Evolutionary conservation across 129 eudicot species (phyloP).

Genomic region (Silybum marianum): DNA sequence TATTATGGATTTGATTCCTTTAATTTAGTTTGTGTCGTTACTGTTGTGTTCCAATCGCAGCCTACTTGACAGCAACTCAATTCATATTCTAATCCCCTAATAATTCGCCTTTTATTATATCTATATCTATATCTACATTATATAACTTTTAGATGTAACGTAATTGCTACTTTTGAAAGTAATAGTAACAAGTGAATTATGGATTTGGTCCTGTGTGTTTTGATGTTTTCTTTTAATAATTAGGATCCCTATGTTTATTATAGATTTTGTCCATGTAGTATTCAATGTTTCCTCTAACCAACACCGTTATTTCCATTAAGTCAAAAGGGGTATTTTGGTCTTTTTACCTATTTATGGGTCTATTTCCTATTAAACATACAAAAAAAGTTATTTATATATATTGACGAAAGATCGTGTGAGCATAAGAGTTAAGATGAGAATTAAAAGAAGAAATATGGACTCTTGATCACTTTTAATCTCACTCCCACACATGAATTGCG

Average conservation of each 20-base stretch:
- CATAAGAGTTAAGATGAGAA: no score
- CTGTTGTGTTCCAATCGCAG: background rate
- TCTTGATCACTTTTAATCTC: no score
- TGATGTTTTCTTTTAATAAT: background rate
- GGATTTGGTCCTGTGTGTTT: background rate
- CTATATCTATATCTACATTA: background rate
- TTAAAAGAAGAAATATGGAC: no score
- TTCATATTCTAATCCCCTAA: background rate
- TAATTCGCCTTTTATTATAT: background rate
- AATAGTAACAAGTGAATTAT: background rate
- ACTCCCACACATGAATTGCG: no score
- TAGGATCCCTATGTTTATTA: background rate
- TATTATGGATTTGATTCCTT: background rate
- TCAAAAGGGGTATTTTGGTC: background rate
- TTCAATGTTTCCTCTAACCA: background rate
- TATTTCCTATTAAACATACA: background rate
- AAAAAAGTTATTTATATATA: no score
- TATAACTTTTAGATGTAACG: background rate
- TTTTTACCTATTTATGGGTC: background rate
- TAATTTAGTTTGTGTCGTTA: slow-evolving; percentile 1
- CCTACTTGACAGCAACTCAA: slow-evolving; percentile 15
- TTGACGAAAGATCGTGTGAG: no score
- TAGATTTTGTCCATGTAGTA: no score
- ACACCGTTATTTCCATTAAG: background rate
- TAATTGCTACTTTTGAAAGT: background rate